Percentiles rank a stretch among this genome's conserved stretches.
These are phyloP conservation scores for Euphorbia pulcherrima DNA, from an alignment of 345 rosid genomes.

Conservation along the genomic window DNA sequence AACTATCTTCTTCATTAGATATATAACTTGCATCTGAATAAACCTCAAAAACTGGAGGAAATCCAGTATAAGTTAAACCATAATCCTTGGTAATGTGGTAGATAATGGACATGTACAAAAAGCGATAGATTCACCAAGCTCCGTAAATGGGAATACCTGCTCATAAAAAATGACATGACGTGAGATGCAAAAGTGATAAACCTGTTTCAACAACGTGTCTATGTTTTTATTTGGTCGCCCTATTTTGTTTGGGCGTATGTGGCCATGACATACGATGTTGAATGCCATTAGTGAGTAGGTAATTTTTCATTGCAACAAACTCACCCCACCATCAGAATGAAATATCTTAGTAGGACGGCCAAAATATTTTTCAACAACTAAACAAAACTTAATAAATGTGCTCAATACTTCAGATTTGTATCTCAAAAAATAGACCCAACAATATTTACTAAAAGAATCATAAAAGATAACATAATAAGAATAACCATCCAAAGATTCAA, in stretches of 20 bases:
- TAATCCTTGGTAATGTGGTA: too few species aligned
- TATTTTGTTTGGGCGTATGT: neutral
- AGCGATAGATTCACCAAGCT: too few species aligned
- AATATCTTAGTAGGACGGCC: neutral
- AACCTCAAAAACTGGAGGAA: too few species aligned
- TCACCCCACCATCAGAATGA: neutral
- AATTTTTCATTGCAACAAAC: neutral
- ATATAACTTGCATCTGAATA: too few species aligned
- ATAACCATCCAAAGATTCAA: neutral
- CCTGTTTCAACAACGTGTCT: neutral
- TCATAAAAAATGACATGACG: too few species aligned
- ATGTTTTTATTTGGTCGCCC: neutral
- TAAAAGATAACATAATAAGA: neutral
- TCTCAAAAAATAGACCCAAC: neutral
- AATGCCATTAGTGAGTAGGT: neutral
- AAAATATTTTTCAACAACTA: neutral
- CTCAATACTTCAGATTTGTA: neutral
- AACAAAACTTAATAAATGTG: neutral
- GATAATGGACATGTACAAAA: too few species aligned
- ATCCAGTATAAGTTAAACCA: too few species aligned
- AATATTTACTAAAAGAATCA: neutral
- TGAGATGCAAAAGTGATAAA: too few species aligned
- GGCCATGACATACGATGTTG: neutral
- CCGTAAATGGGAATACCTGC: too few species aligned
- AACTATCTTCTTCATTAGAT: too few species aligned